Conservation (phyloP, 805 yeast species). For the Danielia reshetovae region DNA sequence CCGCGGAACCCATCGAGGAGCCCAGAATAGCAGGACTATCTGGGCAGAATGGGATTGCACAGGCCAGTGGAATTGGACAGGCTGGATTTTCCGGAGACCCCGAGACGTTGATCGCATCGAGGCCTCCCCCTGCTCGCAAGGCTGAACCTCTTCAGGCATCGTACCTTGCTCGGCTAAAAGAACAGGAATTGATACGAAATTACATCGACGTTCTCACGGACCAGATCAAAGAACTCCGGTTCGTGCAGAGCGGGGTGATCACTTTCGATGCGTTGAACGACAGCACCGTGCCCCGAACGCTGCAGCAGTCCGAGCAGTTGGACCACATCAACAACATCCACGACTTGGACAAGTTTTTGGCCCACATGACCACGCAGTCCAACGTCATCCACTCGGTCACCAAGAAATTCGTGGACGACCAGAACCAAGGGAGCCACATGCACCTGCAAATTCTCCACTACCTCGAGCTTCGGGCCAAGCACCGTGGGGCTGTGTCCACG, state of each 20-base stretch:
- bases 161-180: slow-evolving; percentile 36
- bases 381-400: slow-evolving; percentile 38
- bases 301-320: slow-evolving; percentile 26
- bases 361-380: slow-evolving; percentile 34
- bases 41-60: not conserved
- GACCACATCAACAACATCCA: slow-evolving; percentile 37
- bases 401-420: slow-evolving; percentile 19
- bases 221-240: slow-evolving; percentile 40
- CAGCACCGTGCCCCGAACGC: slow-evolving; percentile 5
- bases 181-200: slow-evolving; percentile 39
- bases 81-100: not conserved
- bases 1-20: not conserved
- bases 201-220: slow-evolving; percentile 40
- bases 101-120: not conserved
- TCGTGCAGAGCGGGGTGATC: slow-evolving; percentile 42
- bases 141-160: slow-evolving; percentile 24
- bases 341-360: slow-evolving; percentile 38
- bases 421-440: slow-evolving; percentile 10
- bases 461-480: slow-evolving; percentile 16
- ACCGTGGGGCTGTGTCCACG: slow-evolving; percentile 2
- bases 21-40: no score
- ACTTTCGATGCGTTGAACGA: slow-evolving; percentile 36
- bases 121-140: slow-evolving; percentile 7
- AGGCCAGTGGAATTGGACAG: not conserved
- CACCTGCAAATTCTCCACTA: slow-evolving; percentile 21